Evolutionary conservation across 768 basidiomycete species (phyloP), one percentile per base, ranked within the genome.

Genomic region (Suillus weaverae): DNA sequence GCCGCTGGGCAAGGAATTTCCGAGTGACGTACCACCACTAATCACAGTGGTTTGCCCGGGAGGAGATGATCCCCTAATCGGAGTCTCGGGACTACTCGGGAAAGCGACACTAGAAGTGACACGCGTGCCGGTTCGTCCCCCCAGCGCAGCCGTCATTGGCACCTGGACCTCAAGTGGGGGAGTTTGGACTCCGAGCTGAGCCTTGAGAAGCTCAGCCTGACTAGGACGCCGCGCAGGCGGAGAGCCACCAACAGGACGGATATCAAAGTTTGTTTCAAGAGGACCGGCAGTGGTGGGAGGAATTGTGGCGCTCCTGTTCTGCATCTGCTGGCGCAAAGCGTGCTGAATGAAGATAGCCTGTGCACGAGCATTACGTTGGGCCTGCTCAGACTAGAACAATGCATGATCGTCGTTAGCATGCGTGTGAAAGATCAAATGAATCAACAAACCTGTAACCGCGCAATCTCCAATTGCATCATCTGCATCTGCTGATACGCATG

Each of bases 401-500:
- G 53, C 64, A 66, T 50, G 48, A 66, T 59, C 38, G 50, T n/a
- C 43, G 62, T 51, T 26, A 39, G 32, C 18, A 44, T 61, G 62
- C 18, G 20, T 14, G 60, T 59, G 32, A 66, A 65, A 48, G 26
- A 59, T 59, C 26, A 41, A 20, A 41, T 41, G 57, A 38, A 39
- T 46, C 38, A 46, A 77, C 83, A 57, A 65, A 89, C 92, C 89
- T 94, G 92, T 67, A 94, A 84, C 73, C 85, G 86, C 73, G 92
- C 76, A 69, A 94, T 84, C 79, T 94, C 92, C 63, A 94, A 80
- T 73, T 94, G 93, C 79, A 94, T 85, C 82, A 94, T 82, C 79
- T 94, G 92, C 84, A 94, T 83, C 62, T 76, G 76, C 50, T 93
- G 92, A 62, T 91, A 80, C 62, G 88, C 85, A 70, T 88, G 87